Conservation (phyloP, 2,329 filamentous ascomycete genomes). For the Pseudopyricularia javanii region DNA sequence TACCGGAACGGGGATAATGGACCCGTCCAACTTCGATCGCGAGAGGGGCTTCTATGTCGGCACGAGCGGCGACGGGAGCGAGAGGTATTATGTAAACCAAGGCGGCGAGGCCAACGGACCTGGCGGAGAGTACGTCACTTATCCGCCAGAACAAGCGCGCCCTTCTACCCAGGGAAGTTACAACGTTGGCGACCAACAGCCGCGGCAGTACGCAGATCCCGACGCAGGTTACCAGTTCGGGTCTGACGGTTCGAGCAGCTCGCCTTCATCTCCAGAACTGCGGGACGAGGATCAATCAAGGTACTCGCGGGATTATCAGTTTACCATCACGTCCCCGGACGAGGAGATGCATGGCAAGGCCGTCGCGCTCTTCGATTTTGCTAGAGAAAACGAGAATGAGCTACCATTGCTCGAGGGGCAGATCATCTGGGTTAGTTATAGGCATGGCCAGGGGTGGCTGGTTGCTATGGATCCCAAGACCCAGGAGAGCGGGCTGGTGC, state of each 20-base stretch:
- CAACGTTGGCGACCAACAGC: conserved; percentile 30
- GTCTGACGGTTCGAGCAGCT: conserved; percentile 43
- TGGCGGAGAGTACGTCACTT: conserved; percentile 71
- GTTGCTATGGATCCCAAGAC: conserved; percentile 94
- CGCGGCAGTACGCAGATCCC: conserved; percentile 28
- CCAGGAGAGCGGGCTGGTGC: conserved; percentile 85
- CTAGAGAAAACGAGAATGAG: conserved; percentile 92
- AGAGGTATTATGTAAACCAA: conserved; percentile 63
- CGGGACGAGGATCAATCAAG: conserved; percentile 58
- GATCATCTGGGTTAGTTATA: conserved; percentile 90
- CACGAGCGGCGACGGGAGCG: conserved; percentile 56
- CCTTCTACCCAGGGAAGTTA: conserved; percentile 36
- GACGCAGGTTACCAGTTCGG: conserved; percentile 39
- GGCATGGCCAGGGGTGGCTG: conserved; percentile 93
- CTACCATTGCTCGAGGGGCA: conserved; percentile 86
- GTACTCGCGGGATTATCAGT: conserved; percentile 86
- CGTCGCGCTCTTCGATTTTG: conserved; percentile 90
- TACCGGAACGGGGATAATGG: conserved; percentile 25
- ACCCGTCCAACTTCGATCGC: conserved; percentile 37
- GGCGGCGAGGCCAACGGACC: conserved; percentile 60
- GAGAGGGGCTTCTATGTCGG: conserved; percentile 57
- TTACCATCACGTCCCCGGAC: conserved; percentile 87
- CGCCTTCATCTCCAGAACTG: conserved; percentile 44
- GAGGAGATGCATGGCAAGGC: conserved; percentile 97
- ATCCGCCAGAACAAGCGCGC: conserved; percentile 52